Evolutionary conservation across 345 rosid genomes (phyloP), one percentile per base, ranked within the genome.

Genomic region (Cardamine resedifolia): DNA sequence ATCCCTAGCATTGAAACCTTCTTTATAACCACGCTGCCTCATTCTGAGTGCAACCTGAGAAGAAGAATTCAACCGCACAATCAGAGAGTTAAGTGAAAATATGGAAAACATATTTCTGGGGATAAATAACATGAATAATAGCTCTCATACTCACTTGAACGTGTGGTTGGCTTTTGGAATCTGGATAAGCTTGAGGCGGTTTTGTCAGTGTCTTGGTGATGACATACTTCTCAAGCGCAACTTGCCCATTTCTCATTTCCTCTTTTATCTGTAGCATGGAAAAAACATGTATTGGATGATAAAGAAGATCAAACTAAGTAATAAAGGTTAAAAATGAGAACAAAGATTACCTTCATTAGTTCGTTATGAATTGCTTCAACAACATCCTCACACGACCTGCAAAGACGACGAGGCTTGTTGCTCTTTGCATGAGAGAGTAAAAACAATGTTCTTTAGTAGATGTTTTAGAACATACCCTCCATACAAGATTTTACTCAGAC

Each of bases 181-280:
- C 99, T 57, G 96, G 93, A 79, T 95, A 95, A 55, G 96, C 90
- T 87, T 87, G 94, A 53, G 96, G 96, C 39, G 90, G 88, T 76
- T 91, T 95, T 70, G 99, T 95, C 82, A 95, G 83, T 73, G 96
- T 77, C 88, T 91, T 95, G 73, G 98, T 88, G 76, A 95, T 95
- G 73, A 91, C 83, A 74, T 95, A 95, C 80, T 91, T 90, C 85
- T 91, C 96, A 64, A 95, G 98, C 39, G 77, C 85, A 60, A 90
- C 88, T 84, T 88, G 88, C 65, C 97, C 99, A 74, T 77, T 86
- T 83, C 96, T 90, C 96, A 91, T 90, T 38, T 95, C 94, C 74
- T 88, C 98, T 64, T 87, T 86, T 60, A 85, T 86, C 99, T 95
- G 90, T 88, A 77, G 69, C 74, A 69, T 24, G 67, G 66, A 43